Evolutionary conservation across 768 basidiomycete genomes (phyloP), one percentile per base, ranked within the genome.

Genomic region (Trametes cinnabarina): DNA sequence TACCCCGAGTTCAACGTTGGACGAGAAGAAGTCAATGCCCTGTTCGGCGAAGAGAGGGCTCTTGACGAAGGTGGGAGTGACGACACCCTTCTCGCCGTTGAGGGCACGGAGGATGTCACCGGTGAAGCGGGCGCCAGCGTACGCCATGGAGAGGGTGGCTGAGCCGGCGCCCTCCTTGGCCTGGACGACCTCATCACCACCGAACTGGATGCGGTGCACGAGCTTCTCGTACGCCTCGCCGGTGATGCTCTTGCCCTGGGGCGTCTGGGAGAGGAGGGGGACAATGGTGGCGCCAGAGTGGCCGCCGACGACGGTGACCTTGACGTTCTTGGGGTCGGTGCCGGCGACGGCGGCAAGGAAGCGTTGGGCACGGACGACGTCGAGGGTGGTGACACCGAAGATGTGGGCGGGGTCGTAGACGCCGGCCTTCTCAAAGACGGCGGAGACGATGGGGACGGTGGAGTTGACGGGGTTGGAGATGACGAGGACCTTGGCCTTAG

Each of bases 381-480:
- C 96, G 70, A 99, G 92, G 69, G 95, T 94, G 70, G 96, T 98
- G 62, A 99, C 89, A 82, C 96, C 97, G 73, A 97, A 98, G 68
- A 98, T 73, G 65, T 83, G 89, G 58, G 78, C 77, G 54, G 94
- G 92, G 79, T 99, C 85, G 77, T 90, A 98, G 58, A 91, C 91
- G 60, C 94, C 94, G 12, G 89, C 89, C 73, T 94, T 91, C 77
- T 90, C 84, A 72, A 97, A 87, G 58, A 90, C 90, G 65, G 86
- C 83, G 43, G 94, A 94, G 65, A 97, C 94, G 67, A 99, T 97
- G 67, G 97, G 96, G 58, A 98, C 97, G 61, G 97, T 98, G 50
- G 90, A 92, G 82, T 92, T 94, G 81, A 97, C 96, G 53, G 96
- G 96, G 87, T 99, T 99, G 67, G 95, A 96, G 76, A 99, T 99